Percentiles rank a stretch among this genome's conserved stretches.
These are phyloP conservation scores for Agastache rugosa DNA, from an alignment of 257 asterid species.

Conservation along the genomic window DNA sequence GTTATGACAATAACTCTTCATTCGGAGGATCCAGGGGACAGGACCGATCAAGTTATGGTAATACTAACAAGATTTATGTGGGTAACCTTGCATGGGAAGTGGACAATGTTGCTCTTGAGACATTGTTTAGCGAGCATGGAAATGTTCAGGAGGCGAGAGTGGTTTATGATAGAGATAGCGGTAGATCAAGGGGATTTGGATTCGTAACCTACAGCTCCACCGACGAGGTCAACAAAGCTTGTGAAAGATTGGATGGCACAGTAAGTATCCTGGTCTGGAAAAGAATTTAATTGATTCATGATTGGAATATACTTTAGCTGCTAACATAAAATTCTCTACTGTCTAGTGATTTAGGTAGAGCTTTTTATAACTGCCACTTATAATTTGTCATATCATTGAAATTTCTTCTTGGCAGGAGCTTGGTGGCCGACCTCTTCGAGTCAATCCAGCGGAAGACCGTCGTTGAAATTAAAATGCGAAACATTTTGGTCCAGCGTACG, in stretches of 20 bases:
- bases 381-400: neutral
- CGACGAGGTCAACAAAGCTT: slow-evolving; percentile 76
- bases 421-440: slow-evolving; percentile 60
- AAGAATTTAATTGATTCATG: no score
- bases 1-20: slow-evolving; percentile 18
- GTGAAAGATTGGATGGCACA: slow-evolving; percentile 67
- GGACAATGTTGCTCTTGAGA: slow-evolving; percentile 64
- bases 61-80: slow-evolving; percentile 60
- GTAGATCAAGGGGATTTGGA: slow-evolving; percentile 92
- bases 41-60: slow-evolving; percentile 45
- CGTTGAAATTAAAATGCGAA: slow-evolving; percentile 36
- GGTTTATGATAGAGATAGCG: slow-evolving; percentile 80
- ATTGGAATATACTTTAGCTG: no score
- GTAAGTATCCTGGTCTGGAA: slow-evolving; percentile 50
- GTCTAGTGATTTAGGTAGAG: no score
- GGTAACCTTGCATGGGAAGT: slow-evolving; percentile 93
- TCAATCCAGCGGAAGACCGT: slow-evolving; percentile 63
- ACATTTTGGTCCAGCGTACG: slow-evolving; percentile 16
- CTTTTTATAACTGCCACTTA: neutral
- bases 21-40: slow-evolving; percentile 43
- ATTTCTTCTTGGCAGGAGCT: slow-evolving; percentile 54
- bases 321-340: no score
- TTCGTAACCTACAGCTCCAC: slow-evolving; percentile 74
- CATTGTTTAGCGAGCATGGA: slow-evolving; percentile 79
- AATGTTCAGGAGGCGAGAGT: slow-evolving; percentile 82